phyloP scores from a whole-genome alignment of 2,329 filamentous ascomycete genomes.

The Ophiostoma populinum region DNA sequence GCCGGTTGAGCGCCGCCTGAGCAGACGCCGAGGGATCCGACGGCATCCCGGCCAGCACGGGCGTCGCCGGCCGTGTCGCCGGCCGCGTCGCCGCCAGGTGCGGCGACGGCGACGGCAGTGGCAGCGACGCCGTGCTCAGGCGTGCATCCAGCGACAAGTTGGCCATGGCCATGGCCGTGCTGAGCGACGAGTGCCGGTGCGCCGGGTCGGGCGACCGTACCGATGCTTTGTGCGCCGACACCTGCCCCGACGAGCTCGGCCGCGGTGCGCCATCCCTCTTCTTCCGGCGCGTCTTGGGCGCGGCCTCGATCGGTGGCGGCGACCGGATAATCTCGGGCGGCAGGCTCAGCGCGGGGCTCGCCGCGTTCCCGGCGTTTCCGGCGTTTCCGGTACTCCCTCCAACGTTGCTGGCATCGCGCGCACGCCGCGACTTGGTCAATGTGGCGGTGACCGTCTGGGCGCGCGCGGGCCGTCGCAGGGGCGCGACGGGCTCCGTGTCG shows the following conservation, averaged over 20 bases:
- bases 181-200: too few species aligned
- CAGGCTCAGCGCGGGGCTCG: slow-evolving; percentile 9
- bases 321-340: slow-evolving; percentile 8
- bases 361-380: too few species aligned
- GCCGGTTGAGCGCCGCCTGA: slow-evolving; percentile 31
- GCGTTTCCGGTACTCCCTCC: too few species aligned
- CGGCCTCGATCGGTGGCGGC: slow-evolving; percentile 2
- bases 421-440: slow-evolving; percentile 34
- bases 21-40: slow-evolving; percentile 1
- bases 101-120: slow-evolving; percentile 47
- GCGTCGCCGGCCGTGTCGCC: slow-evolving; percentile 37
- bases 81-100: slow-evolving; percentile 36
- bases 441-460: slow-evolving; percentile 47
- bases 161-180: background rate
- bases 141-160: slow-evolving; percentile 32
- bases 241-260: slow-evolving; percentile 6
- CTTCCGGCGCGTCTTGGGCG: slow-evolving; percentile 5
- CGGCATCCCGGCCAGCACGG: slow-evolving; percentile 36
- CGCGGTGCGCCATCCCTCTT: too few species aligned
- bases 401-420: too few species aligned
- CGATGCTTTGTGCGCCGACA: too few species aligned
- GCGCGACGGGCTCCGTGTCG: slow-evolving; percentile 4
- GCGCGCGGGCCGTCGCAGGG: too few species aligned
- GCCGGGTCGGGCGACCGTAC: too few species aligned
- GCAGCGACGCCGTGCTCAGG: slow-evolving; percentile 50